Evolutionary conservation across 2,329 filamentous ascomycete species (phyloP).

Genomic region (Furcasterigmium sp.): DNA sequence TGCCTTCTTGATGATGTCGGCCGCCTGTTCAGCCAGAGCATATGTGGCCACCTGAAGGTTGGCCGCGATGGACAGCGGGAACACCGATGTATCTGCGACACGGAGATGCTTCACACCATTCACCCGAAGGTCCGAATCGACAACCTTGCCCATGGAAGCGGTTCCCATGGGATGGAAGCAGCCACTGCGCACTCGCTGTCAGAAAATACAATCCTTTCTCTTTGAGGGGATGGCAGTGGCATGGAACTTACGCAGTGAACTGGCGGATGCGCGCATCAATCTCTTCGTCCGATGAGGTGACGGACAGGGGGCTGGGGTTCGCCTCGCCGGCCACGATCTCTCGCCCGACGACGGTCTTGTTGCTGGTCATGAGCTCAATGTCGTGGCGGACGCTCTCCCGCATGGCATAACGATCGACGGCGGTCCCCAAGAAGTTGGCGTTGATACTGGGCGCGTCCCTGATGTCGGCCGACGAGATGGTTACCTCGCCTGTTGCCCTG

Average conservation of each 20-base stretch:
- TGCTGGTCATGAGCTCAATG: conserved; percentile 12
- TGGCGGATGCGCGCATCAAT: conserved; percentile 16
- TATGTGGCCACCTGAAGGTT: conserved; percentile 26
- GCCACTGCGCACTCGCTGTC: conserved; percentile 7
- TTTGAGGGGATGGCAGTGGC: not conserved
- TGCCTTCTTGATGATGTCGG: conserved; percentile 15
- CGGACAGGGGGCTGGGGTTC: conserved; percentile 12
- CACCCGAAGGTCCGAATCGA: conserved; percentile 25
- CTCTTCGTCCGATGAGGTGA: conserved; percentile 17
- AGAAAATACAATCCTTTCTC: not conserved
- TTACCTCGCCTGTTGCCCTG: conserved; percentile 15
- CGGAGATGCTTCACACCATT: conserved; percentile 25
- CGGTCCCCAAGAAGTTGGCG: conserved; percentile 21
- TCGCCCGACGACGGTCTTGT: conserved; percentile 10
- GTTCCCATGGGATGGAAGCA: conserved; percentile 19
- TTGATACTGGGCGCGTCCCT: conserved; percentile 16
- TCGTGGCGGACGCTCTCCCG: conserved; percentile 18
- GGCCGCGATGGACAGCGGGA: conserved; percentile 22
- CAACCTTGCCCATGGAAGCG: conserved; percentile 22
- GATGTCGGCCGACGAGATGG: conserved; percentile 11
- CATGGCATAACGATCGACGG: conserved; percentile 19
- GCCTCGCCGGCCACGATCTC: conserved; percentile 17
- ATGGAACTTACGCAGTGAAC: not conserved
- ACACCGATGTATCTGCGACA: conserved; percentile 27
- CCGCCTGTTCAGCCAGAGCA: conserved; percentile 28